Evolutionary conservation across 1,139 yeast species (phyloP), one percentile per base, ranked within the genome.

Genomic region (Wickerhamiella infanticola): DNA sequence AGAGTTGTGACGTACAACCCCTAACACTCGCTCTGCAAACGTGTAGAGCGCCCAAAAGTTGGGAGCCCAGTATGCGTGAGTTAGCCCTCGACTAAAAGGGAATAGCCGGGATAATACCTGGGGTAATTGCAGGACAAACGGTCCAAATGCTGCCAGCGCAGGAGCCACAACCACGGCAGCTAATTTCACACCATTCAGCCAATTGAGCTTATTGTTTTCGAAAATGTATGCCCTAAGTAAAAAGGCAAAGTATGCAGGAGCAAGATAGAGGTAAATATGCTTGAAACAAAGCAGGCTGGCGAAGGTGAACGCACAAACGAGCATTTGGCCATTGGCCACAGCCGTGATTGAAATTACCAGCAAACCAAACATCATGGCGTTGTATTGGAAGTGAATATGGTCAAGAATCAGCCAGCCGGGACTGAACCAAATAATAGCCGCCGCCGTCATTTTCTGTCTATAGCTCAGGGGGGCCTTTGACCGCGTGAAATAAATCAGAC

Each of bases 61-160:
- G 3, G 98, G 98, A 0, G 98, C 98, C 98, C 98, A 90, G 64
- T 93, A 93, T 0, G 97, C 96, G 63, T 93, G 98, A 4, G 96
- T 90, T 38, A 93, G 70, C 1, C 98, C 98, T 58, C 98, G 73
- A 44, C 94, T 81, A 59, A 90, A 90, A 4, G 98, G 98, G 63
- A 90, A 90, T 38, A 93, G 64, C 44, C 98, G 69, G 4, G 68
- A 61, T 9, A 84, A 44, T 18, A 90, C 64, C 51, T 84, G 77
- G 1, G 83, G 81, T 45, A 82, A 58, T 40, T 79, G 81, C 5
- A 72, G 68, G 55, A 75, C 68, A 58, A 78, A 76, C 0, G 98
- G 99, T 0, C 72, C 83, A 65, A 93, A 85, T 5, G 95, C 88
- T 3, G 78, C 58, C 0, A 66, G 53, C 54, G 85, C 81, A 0